These are phyloP conservation scores for Populus tremula DNA, from an alignment of 345 rosid species.

Conservation along the genomic window DNA sequence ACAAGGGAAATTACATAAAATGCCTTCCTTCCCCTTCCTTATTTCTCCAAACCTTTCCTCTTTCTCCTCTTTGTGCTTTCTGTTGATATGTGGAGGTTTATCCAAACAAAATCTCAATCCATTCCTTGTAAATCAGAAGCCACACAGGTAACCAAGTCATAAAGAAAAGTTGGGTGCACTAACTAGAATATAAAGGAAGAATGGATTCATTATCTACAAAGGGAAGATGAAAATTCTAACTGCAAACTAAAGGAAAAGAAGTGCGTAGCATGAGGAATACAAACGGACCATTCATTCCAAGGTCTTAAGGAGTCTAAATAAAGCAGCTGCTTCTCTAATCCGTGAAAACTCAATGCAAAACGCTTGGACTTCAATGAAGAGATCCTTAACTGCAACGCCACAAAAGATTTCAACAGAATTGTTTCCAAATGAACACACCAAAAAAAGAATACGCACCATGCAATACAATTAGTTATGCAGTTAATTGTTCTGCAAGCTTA, in stretches of 20 bases:
- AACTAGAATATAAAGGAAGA: not conserved
- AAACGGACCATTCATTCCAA: conserved; percentile 41
- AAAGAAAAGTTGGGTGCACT: not conserved
- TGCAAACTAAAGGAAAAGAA: not conserved
- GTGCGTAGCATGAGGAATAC: not conserved
- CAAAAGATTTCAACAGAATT: not conserved
- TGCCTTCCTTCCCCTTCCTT: not conserved
- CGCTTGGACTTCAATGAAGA: conserved; percentile 93
- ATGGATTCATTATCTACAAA: conserved; percentile 19
- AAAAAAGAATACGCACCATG: not conserved
- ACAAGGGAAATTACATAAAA: too few species aligned
- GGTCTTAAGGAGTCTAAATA: conserved; percentile 78
- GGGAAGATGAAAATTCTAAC: not conserved
- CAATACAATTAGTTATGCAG: not conserved
- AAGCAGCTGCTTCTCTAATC: conserved; percentile 80
- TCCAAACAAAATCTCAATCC: not conserved
- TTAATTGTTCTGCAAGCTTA: not conserved
- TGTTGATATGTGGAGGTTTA: not conserved
- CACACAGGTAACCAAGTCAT: not conserved
- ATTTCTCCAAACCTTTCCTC: not conserved
- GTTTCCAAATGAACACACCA: not conserved
- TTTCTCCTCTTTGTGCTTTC: not conserved
- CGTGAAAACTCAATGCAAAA: conserved; percentile 95
- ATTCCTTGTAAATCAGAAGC: not conserved
- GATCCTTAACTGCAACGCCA: conserved; percentile 77